Evolutionary conservation across 495 filamentous ascomycete species (phyloP).

Genomic region (Penicillium parvum): DNA sequence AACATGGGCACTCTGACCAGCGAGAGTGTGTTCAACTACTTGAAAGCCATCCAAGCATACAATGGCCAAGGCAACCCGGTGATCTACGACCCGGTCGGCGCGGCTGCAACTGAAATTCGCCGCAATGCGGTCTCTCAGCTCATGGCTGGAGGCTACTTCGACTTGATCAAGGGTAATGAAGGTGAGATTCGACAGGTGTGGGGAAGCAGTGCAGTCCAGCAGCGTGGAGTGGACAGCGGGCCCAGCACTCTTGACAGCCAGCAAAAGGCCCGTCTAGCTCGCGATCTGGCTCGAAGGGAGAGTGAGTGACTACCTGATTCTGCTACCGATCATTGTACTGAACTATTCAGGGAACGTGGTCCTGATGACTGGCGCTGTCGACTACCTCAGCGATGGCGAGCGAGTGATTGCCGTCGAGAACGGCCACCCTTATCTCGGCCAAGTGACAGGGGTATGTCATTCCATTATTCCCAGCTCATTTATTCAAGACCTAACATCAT

Average conservation of each 20-base stretch:
- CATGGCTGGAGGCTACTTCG: slow-evolving; percentile 70
- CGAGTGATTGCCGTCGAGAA: slow-evolving; percentile 65
- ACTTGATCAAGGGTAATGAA: slow-evolving; percentile 94
- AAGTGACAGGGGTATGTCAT: slow-evolving; percentile 65
- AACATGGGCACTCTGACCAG: slow-evolving; percentile 92
- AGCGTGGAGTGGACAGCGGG: slow-evolving; percentile 85
- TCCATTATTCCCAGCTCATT: neutral
- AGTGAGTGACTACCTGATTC: slow-evolving; percentile 22
- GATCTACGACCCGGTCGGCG: slow-evolving; percentile 88
- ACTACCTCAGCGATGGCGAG: slow-evolving; percentile 74
- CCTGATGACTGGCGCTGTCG: slow-evolving; percentile 78
- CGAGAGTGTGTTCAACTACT: slow-evolving; percentile 64
- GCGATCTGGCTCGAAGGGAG: slow-evolving; percentile 60
- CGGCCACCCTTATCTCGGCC: slow-evolving; percentile 71
- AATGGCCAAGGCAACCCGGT: slow-evolving; percentile 70
- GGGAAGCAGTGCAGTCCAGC: slow-evolving; percentile 50
- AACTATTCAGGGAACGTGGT: slow-evolving; percentile 54
- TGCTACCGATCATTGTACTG: neutral
- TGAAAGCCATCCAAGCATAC: slow-evolving; percentile 66
- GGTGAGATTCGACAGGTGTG: slow-evolving; percentile 76
- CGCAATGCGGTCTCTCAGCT: slow-evolving; percentile 66
- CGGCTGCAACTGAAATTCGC: slow-evolving; percentile 73
- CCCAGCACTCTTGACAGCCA: slow-evolving; percentile 47
- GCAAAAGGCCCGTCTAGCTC: slow-evolving; percentile 58
- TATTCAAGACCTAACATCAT: slow-evolving; percentile 2